A percentile compares a stretch with the other conserved stretches of the same genome.
These are phyloP conservation scores for Gossypium thurberi DNA, from an alignment of 345 rosid species.

Conservation along the genomic window DNA sequence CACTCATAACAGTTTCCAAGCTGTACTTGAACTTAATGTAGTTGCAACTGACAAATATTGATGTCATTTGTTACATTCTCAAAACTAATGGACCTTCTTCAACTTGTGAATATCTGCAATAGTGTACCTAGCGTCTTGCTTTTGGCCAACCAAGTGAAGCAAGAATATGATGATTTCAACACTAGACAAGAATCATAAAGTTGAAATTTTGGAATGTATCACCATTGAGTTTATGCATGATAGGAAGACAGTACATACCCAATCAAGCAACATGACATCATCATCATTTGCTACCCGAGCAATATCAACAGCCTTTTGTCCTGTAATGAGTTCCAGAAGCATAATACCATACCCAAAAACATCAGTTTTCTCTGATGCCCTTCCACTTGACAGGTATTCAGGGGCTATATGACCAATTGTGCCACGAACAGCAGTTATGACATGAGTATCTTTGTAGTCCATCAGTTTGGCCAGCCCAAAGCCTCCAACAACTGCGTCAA, in stretches of 20 bases:
- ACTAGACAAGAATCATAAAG: background rate
- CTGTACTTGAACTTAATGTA: background rate
- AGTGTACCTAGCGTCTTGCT: background rate
- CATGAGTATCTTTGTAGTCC: constrained; percentile 89
- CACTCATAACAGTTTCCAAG: background rate
- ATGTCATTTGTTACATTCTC: background rate
- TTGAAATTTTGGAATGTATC: background rate
- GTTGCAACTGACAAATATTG: background rate
- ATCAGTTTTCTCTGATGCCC: constrained; percentile 94
- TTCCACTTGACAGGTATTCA: constrained; percentile 87
- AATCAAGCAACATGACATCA: constrained; percentile 90
- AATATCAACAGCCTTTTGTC: constrained; percentile 91
- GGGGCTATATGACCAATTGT: constrained; percentile 98
- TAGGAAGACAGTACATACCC: constrained; percentile 42
- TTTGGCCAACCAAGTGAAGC: background rate
- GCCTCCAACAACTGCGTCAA: constrained; percentile 95
- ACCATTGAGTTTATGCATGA: background rate
- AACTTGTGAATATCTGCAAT: background rate
- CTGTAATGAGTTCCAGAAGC: constrained; percentile 97
- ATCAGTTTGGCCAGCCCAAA: constrained; percentile 90
- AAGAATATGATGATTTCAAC: background rate
- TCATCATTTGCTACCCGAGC: constrained; percentile 95
- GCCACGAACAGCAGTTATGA: constrained; percentile 93
- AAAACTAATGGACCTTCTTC: too few relatives aligned
- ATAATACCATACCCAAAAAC: constrained; percentile 95